A percentile compares a stretch with the other conserved stretches of the same genome.
phyloP scores from a whole-genome alignment of 441 rosid species.

The Syzygium syzygioides region DNA sequence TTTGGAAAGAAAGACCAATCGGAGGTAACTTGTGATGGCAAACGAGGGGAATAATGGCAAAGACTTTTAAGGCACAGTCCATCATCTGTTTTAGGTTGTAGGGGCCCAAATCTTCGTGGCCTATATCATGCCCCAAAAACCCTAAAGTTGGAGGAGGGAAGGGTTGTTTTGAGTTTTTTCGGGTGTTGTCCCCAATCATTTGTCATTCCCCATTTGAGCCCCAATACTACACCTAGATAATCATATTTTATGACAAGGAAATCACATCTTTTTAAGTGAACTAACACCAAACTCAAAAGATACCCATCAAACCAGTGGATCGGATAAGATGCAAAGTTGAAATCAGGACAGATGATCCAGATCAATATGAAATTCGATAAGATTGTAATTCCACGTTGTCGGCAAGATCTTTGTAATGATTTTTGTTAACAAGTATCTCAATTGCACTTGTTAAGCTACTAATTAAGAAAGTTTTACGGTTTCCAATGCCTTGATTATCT shows the following conservation, averaged over 20 bases:
- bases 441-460: background rate
- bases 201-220: slow-evolving; percentile 18
- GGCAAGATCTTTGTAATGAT: background rate
- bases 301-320: background rate
- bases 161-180: slow-evolving; percentile 16
- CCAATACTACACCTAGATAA: background rate
- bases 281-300: background rate
- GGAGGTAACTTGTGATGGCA: slow-evolving; percentile 58
- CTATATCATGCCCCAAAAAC: slow-evolving; percentile 12
- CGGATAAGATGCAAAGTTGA: background rate
- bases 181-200: slow-evolving; percentile 43
- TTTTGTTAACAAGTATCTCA: background rate
- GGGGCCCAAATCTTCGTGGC: slow-evolving; percentile 18
- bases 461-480: background rate
- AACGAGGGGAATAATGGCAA: slow-evolving; percentile 55
- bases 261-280: background rate
- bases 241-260: background rate
- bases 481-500: background rate
- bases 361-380: background rate
- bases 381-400: background rate
- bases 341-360: background rate
- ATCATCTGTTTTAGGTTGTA: slow-evolving; percentile 10
- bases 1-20: slow-evolving; percentile 16
- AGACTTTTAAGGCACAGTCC: slow-evolving; percentile 41
- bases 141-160: background rate